Evolutionary conservation across 1,139 yeast species (phyloP).

Genomic region (Hanseniaspora gamundiae): DNA sequence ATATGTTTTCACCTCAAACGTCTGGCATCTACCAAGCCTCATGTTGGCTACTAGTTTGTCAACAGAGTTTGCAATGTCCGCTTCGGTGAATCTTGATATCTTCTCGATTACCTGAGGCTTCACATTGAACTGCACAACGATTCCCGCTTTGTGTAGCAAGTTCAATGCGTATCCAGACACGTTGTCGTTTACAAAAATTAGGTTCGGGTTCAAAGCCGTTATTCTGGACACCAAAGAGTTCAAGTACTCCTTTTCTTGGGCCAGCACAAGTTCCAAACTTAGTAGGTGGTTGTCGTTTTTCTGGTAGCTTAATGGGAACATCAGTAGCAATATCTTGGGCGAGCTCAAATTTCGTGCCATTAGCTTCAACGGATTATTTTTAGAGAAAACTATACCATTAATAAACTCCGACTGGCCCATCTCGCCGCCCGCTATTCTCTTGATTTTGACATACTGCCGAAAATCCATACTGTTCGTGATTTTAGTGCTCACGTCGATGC

Average conservation of each 20-base stretch:
- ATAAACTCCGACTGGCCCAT: slow-evolving; percentile 48
- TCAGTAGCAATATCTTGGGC: slow-evolving; percentile 71
- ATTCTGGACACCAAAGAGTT: slow-evolving; percentile 73
- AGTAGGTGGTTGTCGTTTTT: slow-evolving; percentile 61
- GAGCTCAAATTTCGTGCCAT: slow-evolving; percentile 55
- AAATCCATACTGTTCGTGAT: slow-evolving; percentile 72
- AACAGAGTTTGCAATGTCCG: slow-evolving; percentile 63
- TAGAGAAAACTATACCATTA: slow-evolving; percentile 79
- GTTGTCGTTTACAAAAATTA: slow-evolving; percentile 68
- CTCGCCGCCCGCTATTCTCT: slow-evolving; percentile 67
- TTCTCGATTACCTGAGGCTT: slow-evolving; percentile 77
- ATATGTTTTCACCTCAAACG: slow-evolving; percentile 60
- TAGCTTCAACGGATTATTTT: slow-evolving; percentile 64
- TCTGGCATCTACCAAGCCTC: slow-evolving; percentile 58
- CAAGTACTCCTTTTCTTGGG: slow-evolving; percentile 81
- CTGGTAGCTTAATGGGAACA: slow-evolving; percentile 83
- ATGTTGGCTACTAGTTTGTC: slow-evolving; percentile 51
- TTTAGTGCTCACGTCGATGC: slow-evolving; percentile 41
- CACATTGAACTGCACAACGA: slow-evolving; percentile 67
- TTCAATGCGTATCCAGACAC: slow-evolving; percentile 77
- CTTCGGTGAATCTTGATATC: slow-evolving; percentile 67
- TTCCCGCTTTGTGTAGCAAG: slow-evolving; percentile 58
- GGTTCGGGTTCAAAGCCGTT: slow-evolving; percentile 63
- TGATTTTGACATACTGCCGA: slow-evolving; percentile 76
- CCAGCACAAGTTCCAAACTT: slow-evolving; percentile 70